phyloP scores from a whole-genome alignment of 306 rosid species.

The Quercus variabilis region DNA sequence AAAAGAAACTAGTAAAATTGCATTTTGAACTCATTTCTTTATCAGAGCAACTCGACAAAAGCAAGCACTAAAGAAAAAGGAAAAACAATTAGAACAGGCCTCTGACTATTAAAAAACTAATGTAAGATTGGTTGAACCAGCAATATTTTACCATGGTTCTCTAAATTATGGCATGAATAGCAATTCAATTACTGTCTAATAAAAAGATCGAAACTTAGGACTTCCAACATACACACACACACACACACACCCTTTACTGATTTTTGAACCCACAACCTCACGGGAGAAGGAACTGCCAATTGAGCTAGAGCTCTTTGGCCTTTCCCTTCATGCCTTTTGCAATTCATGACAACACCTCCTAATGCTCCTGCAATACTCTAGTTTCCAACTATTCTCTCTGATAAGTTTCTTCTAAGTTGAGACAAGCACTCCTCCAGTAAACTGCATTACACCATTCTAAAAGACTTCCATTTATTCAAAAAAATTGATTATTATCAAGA shows the following conservation, averaged over 20 bases:
- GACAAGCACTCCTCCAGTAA: background rate
- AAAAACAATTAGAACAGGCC: background rate
- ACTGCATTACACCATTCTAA: background rate
- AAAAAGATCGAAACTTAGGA: background rate
- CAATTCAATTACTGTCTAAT: background rate
- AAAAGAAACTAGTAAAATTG: background rate
- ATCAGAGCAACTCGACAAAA: background rate
- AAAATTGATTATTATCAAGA: background rate
- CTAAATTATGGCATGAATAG: background rate
- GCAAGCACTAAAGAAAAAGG: background rate
- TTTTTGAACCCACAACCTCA: too few relatives aligned
- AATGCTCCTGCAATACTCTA: background rate
- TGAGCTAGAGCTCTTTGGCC: too few relatives aligned
- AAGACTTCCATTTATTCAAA: background rate
- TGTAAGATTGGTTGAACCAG: background rate
- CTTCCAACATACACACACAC: too few relatives aligned
- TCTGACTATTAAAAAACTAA: background rate
- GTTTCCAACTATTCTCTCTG: background rate
- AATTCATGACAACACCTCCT: background rate
- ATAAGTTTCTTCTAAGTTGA: background rate
- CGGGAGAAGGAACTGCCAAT: too few relatives aligned
- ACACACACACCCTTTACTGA: too few relatives aligned
- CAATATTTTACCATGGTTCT: background rate
- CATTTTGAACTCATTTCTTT: background rate
- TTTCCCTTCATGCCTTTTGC: too few relatives aligned